Conservation (phyloP, 208 protist genomes). For the Wallacemonas sp. region DNA sequence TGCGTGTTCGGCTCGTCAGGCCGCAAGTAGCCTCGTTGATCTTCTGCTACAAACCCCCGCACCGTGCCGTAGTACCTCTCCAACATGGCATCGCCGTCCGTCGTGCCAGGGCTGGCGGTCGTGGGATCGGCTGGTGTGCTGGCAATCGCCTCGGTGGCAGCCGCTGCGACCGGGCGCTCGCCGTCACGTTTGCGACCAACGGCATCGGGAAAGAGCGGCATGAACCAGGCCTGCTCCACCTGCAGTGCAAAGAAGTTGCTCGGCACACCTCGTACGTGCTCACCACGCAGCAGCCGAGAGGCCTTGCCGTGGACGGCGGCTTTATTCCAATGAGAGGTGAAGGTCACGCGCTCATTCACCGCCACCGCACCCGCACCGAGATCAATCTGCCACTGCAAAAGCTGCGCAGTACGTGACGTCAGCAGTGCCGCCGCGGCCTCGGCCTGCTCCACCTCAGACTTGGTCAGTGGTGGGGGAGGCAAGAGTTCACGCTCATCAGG, state of each 20-base stretch:
- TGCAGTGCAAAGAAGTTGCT: constrained; percentile 37
- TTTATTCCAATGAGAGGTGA: constrained; percentile 62
- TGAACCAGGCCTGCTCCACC: constrained; percentile 79
- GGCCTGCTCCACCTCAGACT: constrained; percentile 25
- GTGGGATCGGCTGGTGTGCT: too few relatives aligned
- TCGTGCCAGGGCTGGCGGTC: background rate
- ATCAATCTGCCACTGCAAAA: constrained; percentile 55
- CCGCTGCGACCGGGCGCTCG: background rate
- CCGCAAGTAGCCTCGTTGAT: constrained; percentile 66
- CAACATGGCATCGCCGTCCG: constrained; percentile 14
- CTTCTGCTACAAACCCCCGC: constrained; percentile 62
- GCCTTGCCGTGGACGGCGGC: constrained; percentile 29
- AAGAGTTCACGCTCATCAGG: constrained; percentile 20
- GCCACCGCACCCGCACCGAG: constrained; percentile 30
- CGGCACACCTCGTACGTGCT: constrained; percentile 58
- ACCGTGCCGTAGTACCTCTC: constrained; percentile 60
- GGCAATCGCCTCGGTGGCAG: background rate
- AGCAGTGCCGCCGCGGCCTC: constrained; percentile 40
- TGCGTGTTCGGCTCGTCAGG: constrained; percentile 39
- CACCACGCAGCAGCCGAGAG: constrained; percentile 61
- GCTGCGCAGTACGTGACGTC: constrained; percentile 36
- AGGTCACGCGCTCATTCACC: constrained; percentile 42
- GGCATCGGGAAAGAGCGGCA: constrained; percentile 37
- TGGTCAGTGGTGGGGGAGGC: constrained; percentile 22
- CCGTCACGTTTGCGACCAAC: constrained; percentile 25